phyloP scores from a whole-genome alignment of 2,329 filamentous ascomycete species.

The Pezicula neosporulosa region DNA sequence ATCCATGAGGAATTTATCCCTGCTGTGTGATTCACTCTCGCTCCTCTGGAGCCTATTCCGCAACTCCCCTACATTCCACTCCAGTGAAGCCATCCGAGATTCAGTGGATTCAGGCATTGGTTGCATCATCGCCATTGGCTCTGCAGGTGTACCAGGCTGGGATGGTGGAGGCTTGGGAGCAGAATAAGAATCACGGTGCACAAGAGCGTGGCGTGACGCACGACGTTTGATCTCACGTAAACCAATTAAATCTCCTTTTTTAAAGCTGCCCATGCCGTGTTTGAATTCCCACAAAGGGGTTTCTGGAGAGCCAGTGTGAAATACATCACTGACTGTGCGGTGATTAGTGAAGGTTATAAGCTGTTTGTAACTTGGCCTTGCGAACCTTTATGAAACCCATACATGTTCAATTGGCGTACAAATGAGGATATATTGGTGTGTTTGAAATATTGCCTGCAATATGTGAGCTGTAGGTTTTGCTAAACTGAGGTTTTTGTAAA shows the following conservation, averaged over 20 bases:
- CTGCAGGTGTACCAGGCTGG: slow-evolving; percentile 80
- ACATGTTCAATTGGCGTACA: slow-evolving; percentile 98
- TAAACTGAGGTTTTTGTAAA: slow-evolving; percentile 24
- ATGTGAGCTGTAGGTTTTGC: slow-evolving; percentile 10
- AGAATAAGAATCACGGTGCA: slow-evolving; percentile 86
- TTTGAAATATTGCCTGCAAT: slow-evolving; percentile 89
- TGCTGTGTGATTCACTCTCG: slow-evolving; percentile 80
- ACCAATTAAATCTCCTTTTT: slow-evolving; percentile 86
- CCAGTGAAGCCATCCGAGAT: slow-evolving; percentile 68
- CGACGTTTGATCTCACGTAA: slow-evolving; percentile 93
- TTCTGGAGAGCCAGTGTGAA: slow-evolving; percentile 90
- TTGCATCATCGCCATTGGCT: slow-evolving; percentile 61
- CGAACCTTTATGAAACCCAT: slow-evolving; percentile 96
- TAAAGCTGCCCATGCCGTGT: slow-evolving; percentile 96
- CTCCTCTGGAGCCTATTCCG: slow-evolving; percentile 71
- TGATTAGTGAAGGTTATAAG: slow-evolving; percentile 9
- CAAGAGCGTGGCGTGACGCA: slow-evolving; percentile 87
- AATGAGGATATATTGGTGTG: slow-evolving; percentile 99
- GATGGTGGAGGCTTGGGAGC: slow-evolving; percentile 70
- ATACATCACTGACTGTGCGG: slow-evolving; percentile 86
- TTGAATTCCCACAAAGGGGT: slow-evolving; percentile 98
- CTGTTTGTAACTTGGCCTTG: neutral
- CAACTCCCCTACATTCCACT: slow-evolving; percentile 81
- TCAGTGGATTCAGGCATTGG: slow-evolving; percentile 71
- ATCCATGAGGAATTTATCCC: slow-evolving; percentile 79